phyloP scores from a whole-genome alignment of 2,329 filamentous ascomycete genomes.

The Alternaria brassicicola region DNA sequence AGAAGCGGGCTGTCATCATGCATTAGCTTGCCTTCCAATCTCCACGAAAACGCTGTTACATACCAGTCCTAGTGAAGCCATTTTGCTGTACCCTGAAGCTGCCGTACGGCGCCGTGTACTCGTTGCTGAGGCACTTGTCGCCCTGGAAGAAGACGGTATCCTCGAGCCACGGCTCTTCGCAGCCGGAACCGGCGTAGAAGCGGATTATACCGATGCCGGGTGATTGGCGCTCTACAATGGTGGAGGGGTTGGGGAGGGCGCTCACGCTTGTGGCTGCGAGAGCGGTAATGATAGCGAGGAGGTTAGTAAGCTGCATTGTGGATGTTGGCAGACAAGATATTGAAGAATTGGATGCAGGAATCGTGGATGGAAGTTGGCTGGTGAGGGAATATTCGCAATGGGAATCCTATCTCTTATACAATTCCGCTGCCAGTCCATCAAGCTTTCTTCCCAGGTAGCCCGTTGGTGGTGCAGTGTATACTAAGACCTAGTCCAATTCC shows the following conservation, averaged over 20 bases:
- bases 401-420: background rate
- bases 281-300: constrained; percentile 2
- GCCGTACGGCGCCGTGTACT: background rate
- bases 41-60: background rate
- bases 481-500: background rate
- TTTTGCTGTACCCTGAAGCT: constrained; percentile 1
- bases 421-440: background rate
- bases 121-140: background rate
- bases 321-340: background rate
- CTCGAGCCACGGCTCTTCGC: constrained; percentile 8
- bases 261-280: background rate
- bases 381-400: background rate
- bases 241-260: background rate
- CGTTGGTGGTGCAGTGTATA: background rate
- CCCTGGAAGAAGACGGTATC: constrained; percentile 10
- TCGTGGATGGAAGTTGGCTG: background rate
- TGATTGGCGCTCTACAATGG: background rate
- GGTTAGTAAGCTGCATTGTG: constrained; percentile 8
- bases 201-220: constrained; percentile 4
- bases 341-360: no score
- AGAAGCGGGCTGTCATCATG: background rate
- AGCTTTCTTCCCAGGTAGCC: background rate
- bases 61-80: background rate
- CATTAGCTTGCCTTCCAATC: background rate
- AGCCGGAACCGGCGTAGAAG: constrained; percentile 6